Evolutionary conservation across 176 grass and related monocot species (phyloP).

Genomic region (Musa acuminata): DNA sequence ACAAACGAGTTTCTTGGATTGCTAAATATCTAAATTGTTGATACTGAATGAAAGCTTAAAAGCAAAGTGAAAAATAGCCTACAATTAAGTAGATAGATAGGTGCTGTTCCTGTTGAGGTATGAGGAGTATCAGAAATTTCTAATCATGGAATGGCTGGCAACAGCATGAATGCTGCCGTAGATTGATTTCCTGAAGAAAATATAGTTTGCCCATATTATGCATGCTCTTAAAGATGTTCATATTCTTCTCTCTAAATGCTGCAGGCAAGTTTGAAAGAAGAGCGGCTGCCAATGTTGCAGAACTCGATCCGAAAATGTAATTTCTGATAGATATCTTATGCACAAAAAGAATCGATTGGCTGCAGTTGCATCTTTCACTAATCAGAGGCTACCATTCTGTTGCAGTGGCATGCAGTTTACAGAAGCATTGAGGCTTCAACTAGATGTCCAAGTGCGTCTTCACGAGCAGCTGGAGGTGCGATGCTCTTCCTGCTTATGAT

Average conservation of each 20-base stretch:
- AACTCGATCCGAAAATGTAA: slow-evolving; percentile 41
- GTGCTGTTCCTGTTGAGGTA: too few relatives aligned
- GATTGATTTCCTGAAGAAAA: too few relatives aligned
- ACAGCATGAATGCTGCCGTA: too few relatives aligned
- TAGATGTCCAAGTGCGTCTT: slow-evolving; percentile 81
- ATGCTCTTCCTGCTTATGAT: neutral
- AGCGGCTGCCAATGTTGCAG: slow-evolving; percentile 26
- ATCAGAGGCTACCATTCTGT: slow-evolving; percentile 1
- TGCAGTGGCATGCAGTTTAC: slow-evolving; percentile 68
- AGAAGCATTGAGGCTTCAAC: slow-evolving; percentile 64
- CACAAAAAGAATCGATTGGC: neutral
- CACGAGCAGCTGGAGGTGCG: slow-evolving; percentile 85
- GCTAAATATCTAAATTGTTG: too few relatives aligned
- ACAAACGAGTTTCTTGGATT: too few relatives aligned
- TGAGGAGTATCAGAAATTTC: too few relatives aligned
- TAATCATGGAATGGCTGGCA: too few relatives aligned
- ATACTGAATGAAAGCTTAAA: too few relatives aligned
- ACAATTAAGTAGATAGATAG: too few relatives aligned
- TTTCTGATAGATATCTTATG: neutral
- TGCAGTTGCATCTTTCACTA: neutral
- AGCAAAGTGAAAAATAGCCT: too few relatives aligned
- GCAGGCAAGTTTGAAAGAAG: slow-evolving; percentile 48
- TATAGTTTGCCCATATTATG: too few relatives aligned
- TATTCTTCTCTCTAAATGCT: neutral
- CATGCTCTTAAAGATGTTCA: too few relatives aligned